A percentile compares a stretch with the other conserved stretches of the same genome.
Evolutionary conservation across 768 basidiomycete species (phyloP).

Genomic region (Mycena leptocephala): DNA sequence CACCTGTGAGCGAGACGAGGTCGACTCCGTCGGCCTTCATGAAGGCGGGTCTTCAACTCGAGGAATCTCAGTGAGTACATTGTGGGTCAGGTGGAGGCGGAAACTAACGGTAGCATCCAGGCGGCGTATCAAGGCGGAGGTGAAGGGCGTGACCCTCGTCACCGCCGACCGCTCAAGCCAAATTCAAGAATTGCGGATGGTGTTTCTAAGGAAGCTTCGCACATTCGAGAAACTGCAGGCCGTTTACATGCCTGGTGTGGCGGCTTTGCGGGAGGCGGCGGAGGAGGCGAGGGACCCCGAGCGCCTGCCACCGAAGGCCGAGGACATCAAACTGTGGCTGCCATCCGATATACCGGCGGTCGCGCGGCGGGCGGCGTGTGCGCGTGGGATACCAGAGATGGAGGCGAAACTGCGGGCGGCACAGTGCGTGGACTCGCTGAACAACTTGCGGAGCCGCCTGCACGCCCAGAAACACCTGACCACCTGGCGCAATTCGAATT

Average conservation of each 20-base stretch:
- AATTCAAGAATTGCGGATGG: neutral
- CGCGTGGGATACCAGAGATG: neutral
- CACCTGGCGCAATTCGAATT: too few relatives aligned
- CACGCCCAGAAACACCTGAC: slow-evolving; percentile 24
- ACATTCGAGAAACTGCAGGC: slow-evolving; percentile 5
- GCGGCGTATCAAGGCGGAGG: neutral
- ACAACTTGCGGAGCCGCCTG: neutral
- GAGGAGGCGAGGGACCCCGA: slow-evolving; percentile 19
- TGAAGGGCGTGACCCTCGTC: neutral
- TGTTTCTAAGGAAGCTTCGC: neutral
- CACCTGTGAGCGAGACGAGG: neutral
- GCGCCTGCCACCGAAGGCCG: too few relatives aligned
- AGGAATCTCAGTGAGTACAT: neutral
- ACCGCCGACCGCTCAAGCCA: slow-evolving; percentile 1
- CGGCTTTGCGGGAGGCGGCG: neutral
- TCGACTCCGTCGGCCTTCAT: neutral
- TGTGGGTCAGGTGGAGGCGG: too few relatives aligned
- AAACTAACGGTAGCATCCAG: neutral
- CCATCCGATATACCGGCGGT: neutral
- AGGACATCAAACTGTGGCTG: slow-evolving; percentile 27
- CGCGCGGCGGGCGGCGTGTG: neutral
- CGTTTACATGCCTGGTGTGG: slow-evolving; percentile 17
- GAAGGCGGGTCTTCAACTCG: neutral
- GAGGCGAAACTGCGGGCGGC: too few relatives aligned
- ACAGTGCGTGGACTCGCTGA: slow-evolving; percentile 19